Percentiles rank a stretch among this genome's conserved stretches.
Conservation (phyloP, 768 basidiomycete genomes). For the Boletus sp. region DNA sequence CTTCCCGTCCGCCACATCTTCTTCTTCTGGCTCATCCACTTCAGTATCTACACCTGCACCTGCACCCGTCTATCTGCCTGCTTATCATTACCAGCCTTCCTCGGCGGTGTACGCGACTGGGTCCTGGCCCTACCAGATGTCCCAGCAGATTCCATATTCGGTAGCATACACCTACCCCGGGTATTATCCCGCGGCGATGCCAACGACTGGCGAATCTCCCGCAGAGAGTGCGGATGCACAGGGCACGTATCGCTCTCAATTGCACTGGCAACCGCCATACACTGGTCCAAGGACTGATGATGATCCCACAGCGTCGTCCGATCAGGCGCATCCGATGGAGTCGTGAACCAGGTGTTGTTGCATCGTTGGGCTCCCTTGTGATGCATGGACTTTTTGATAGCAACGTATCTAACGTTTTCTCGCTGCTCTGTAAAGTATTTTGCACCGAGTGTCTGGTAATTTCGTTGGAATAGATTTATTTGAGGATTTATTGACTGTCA, state of each 20-base stretch:
- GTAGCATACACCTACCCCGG: constrained; percentile 17
- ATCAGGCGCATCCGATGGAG: constrained; percentile 10
- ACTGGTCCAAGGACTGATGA: constrained; percentile 36
- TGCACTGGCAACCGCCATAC: constrained; percentile 38
- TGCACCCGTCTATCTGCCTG: constrained; percentile 18
- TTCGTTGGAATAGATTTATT: too few relatives aligned
- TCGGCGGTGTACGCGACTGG: constrained; percentile 21
- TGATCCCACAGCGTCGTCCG: constrained; percentile 30
- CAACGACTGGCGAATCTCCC: constrained; percentile 11
- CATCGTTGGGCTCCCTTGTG: background rate
- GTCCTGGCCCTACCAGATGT: constrained; percentile 34
- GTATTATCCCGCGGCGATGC: constrained; percentile 22
- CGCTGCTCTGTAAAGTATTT: constrained; percentile 21
- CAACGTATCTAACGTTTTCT: constrained; percentile 2
- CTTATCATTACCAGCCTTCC: constrained; percentile 22
- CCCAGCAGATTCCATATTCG: constrained; percentile 22
- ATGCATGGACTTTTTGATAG: constrained; percentile 4
- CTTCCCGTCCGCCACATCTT: constrained; percentile 18
- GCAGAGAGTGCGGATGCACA: constrained; percentile 17
- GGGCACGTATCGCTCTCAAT: constrained; percentile 23
- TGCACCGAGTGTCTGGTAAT: constrained; percentile 9
- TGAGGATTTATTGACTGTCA: too few relatives aligned
- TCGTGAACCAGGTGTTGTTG: constrained; percentile 4
- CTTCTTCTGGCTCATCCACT: constrained; percentile 23
- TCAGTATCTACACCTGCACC: constrained; percentile 16